Percentiles rank a stretch among this genome's conserved stretches.
Evolutionary conservation across 139 green algal genomes (phyloP).

Genomic region (Marvania coccoides): DNA sequence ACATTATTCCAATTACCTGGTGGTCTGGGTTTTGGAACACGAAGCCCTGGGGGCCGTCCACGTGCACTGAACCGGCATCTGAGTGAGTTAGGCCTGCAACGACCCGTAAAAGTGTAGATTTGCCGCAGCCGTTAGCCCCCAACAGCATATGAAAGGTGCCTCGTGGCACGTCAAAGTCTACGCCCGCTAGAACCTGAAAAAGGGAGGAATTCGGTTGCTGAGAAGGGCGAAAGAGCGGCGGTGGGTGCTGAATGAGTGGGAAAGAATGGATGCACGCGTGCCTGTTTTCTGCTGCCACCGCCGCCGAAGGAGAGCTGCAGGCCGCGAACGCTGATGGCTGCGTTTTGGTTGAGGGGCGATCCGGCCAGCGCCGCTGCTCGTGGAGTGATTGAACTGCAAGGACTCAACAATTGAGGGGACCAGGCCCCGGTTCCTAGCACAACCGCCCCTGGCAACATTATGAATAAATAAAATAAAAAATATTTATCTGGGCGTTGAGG

Average conservation of each 20-base stretch:
- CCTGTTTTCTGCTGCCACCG: constrained; percentile 2
- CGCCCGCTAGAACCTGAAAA: constrained; percentile 4
- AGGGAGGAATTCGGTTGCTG: neutral
- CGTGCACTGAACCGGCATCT: constrained; percentile 40
- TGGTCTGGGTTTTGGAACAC: constrained; percentile 99
- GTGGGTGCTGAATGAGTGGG: neutral
- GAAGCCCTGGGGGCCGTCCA: constrained; percentile 66
- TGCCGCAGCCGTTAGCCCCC: constrained; percentile 84
- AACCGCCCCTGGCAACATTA: too few relatives aligned
- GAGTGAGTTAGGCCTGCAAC: constrained; percentile 70
- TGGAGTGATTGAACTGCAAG: too few relatives aligned
- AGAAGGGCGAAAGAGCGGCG: neutral
- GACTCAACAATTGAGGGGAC: too few relatives aligned
- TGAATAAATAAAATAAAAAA: too few relatives aligned
- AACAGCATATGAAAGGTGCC: constrained; percentile 90
- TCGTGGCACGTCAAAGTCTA: constrained; percentile 26
- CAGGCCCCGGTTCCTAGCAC: too few relatives aligned
- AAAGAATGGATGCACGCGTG: neutral
- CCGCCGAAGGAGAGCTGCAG: constrained; percentile 10
- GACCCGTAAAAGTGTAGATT: constrained; percentile 76
- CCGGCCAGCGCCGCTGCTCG: too few relatives aligned
- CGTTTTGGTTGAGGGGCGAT: neutral
- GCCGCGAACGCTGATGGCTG: constrained; percentile 5
- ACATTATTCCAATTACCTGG: too few relatives aligned
- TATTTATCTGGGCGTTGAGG: too few relatives aligned